phyloP scores from a whole-genome alignment of 768 basidiomycete species.

The Rhodosporidiobolus sp. region DNA sequence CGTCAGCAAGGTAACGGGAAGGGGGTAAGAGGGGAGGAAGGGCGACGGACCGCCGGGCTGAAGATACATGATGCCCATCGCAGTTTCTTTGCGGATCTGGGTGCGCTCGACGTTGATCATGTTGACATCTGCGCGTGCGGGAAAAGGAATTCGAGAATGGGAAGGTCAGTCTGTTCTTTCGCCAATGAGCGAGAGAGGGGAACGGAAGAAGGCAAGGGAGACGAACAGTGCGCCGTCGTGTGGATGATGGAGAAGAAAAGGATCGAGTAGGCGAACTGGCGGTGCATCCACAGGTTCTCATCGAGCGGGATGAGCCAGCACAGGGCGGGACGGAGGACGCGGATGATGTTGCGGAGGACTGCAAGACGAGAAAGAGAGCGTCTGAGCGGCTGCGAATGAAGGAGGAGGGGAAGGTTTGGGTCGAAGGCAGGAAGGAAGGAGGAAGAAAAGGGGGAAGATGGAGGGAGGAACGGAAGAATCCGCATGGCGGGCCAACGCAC shows the following conservation, averaged over 20 bases:
- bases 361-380: not conserved
- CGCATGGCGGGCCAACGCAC: too few relatives aligned
- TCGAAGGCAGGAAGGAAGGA: not conserved
- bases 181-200: not conserved
- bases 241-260: slow-evolving; percentile 91
- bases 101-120: slow-evolving; percentile 81
- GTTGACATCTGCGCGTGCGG: slow-evolving; percentile 59
- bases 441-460: not conserved
- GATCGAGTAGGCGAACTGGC: slow-evolving; percentile 78
- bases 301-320: slow-evolving; percentile 85
- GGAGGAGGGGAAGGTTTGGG: too few relatives aligned
- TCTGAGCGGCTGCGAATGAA: too few relatives aligned
- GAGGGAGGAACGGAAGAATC: too few relatives aligned
- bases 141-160: not conserved
- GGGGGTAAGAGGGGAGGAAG: not conserved
- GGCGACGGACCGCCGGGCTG: slow-evolving; percentile 31
- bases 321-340: slow-evolving; percentile 72
- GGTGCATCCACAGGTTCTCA: slow-evolving; percentile 82
- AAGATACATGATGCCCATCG: slow-evolving; percentile 75
- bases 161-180: slow-evolving; percentile 36
- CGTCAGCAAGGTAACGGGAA: slow-evolving; percentile 49
- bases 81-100: slow-evolving; percentile 74
- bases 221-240: slow-evolving; percentile 73
- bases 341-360: slow-evolving; percentile 81
- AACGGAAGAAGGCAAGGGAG: slow-evolving; percentile 12